Evolutionary conservation across 2,329 filamentous ascomycete genomes (phyloP), one percentile per base, ranked within the genome.

Genomic region (Elsinoe necatrix): DNA sequence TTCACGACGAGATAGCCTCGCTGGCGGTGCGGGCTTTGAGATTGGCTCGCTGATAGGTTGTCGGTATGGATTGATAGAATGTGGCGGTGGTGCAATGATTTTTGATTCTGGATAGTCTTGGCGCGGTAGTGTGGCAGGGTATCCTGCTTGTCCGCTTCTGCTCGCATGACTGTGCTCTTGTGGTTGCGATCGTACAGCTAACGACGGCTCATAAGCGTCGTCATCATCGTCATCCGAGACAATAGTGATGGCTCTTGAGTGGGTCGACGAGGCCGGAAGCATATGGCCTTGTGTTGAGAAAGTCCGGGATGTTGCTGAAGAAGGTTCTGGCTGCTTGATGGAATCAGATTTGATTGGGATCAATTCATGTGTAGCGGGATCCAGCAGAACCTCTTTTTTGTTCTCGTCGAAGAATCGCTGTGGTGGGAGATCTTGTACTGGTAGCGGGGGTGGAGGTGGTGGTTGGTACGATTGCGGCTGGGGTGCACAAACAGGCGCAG

Each of bases 371-470:
- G 54, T 45, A 21, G 54, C 27, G 14, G 54, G 54, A 14, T 56
- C 54, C n/a, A 56, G n/a, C 5, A 56, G 20, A 8, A 47, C 29
- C 41, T 47, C 41, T 25, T 20, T 23, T 4, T 39, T 39, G 25
- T 34, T 18, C 16, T 47, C 29, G 42, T 56, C 54, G 42, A 47
- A 48, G 20, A 56, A 56, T 20, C 41, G 43, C 23, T 56, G 54
- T 25, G 42, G 42, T 47, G 54, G 54, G 20, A 56, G 20, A 29
- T 56, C 54, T 56, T 56, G 54, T 8, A 56, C 29, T 16, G 54
- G 42, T 9, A 25, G 48, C n/a, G 34, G 48, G 14, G 16, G 16
- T 35, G 48, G 29, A 39, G 48, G 16, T 12, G 48, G 29, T 20
- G 25, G 31, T 12, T 20, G 25, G 31, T 52, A 25, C 6, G 48